Evolutionary conservation across 805 yeast species (phyloP).

Genomic region (Suhomyces emberorum): DNA sequence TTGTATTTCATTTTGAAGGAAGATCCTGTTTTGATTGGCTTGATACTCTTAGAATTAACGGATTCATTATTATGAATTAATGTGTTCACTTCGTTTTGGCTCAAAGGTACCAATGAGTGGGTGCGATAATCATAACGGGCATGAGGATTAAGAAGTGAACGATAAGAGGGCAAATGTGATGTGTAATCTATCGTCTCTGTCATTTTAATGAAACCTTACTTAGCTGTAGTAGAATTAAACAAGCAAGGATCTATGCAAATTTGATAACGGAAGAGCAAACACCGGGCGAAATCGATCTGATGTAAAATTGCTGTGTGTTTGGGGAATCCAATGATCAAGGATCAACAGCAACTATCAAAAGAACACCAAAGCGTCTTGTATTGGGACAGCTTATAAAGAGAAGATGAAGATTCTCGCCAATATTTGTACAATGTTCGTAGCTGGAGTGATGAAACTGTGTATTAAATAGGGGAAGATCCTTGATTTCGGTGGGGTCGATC

Average conservation of each 20-base stretch:
- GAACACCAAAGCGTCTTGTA: too few species aligned
- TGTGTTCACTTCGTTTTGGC: slow-evolving; percentile 30
- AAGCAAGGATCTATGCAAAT: too few species aligned
- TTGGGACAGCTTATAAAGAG: too few species aligned
- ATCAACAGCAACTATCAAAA: too few species aligned
- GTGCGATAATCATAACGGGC: slow-evolving; percentile 50
- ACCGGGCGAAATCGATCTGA: too few species aligned
- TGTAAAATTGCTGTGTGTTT: too few species aligned
- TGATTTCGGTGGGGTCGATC: neutral
- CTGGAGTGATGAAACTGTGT: slow-evolving; percentile 4
- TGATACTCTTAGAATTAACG: slow-evolving; percentile 10
- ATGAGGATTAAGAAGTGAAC: slow-evolving; percentile 49
- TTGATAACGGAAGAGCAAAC: too few species aligned
- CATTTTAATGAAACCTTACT: too few species aligned
- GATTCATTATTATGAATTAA: slow-evolving; percentile 15
- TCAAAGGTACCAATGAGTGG: slow-evolving; percentile 39
- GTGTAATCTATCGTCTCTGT: slow-evolving; percentile 5
- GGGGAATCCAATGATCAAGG: too few species aligned
- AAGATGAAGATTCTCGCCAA: too few species aligned
- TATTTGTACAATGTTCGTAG: too few species aligned
- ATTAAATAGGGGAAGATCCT: slow-evolving; percentile 7
- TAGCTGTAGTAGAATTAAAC: too few species aligned
- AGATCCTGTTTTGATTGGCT: slow-evolving; percentile 2
- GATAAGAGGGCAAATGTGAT: slow-evolving; percentile 35
- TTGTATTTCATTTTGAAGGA: slow-evolving; percentile 46